phyloP scores from a whole-genome alignment of 1,284 basidiomycete species.

The Neotropicomus parvogracilis region DNA sequence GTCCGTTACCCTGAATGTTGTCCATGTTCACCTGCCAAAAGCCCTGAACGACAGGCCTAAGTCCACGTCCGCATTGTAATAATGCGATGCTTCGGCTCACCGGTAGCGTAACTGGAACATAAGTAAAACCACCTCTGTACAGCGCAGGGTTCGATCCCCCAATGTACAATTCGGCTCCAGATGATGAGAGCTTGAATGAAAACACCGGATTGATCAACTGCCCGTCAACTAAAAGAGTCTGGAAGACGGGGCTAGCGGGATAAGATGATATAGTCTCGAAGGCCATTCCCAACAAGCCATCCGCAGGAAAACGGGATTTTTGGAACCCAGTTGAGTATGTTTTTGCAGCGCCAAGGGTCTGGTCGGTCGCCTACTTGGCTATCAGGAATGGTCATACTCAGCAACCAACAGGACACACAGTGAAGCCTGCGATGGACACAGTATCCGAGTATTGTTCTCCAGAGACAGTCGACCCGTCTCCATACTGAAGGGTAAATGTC shows the following conservation, averaged over 20 bases:
- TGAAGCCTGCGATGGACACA: constrained; percentile 34
- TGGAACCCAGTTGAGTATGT: constrained; percentile 23
- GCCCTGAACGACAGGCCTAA: constrained; percentile 27
- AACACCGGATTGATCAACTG: constrained; percentile 29
- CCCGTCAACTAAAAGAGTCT: constrained; percentile 22
- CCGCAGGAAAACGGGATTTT: constrained; percentile 19
- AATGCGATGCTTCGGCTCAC: constrained; percentile 7
- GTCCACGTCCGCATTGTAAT: background rate
- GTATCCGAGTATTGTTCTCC: constrained; percentile 55
- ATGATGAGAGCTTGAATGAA: constrained; percentile 36
- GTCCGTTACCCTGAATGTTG: constrained; percentile 26
- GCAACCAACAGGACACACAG: constrained; percentile 13
- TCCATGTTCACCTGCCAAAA: constrained; percentile 44
- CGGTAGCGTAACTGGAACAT: constrained; percentile 29
- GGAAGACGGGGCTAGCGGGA: constrained; percentile 21
- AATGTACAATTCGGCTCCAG: constrained; percentile 35
- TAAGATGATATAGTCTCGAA: constrained; percentile 25
- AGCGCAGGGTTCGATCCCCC: constrained; percentile 31
- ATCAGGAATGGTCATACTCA: background rate
- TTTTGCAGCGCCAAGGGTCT: constrained; percentile 32
- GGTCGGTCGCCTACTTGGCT: constrained; percentile 22
- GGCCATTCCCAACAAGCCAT: constrained; percentile 35
- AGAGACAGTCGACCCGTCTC: constrained; percentile 17
- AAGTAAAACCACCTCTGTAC: constrained; percentile 19
- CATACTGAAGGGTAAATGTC: constrained; percentile 48